Percentiles rank a stretch among this genome's conserved stretches.
Evolutionary conservation across 805 yeast species (phyloP).

Genomic region (Saccharomycopsis selenospora): DNA sequence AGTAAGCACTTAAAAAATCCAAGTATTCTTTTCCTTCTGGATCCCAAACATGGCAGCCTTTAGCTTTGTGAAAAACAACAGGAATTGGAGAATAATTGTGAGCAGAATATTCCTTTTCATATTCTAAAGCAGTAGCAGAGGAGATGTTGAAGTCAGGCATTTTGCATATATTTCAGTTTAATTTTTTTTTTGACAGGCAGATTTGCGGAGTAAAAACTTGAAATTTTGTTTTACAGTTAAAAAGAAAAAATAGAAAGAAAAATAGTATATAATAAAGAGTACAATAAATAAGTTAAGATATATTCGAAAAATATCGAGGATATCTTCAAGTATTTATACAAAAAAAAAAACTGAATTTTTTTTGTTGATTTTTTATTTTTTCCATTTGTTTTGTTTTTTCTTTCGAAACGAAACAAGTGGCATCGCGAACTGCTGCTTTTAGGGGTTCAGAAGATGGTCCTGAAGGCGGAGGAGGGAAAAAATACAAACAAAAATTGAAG

Average conservation of each 20-base stretch:
- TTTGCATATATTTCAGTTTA: too few species aligned
- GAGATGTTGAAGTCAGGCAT: constrained; percentile 42
- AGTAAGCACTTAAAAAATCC: constrained; percentile 89
- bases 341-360: not conserved
- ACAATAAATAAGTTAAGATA: too few species aligned
- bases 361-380: not conserved
- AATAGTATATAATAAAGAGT: too few species aligned
- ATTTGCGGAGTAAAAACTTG: too few species aligned
- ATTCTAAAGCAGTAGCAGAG: constrained; percentile 54
- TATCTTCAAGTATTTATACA: not conserved
- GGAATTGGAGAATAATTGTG: constrained; percentile 97
- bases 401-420: not conserved
- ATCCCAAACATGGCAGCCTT: constrained; percentile 95
- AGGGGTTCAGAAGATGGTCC: not conserved
- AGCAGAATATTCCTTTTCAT: constrained; percentile 80
- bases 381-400: too few species aligned
- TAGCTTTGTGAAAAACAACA: constrained; percentile 80
- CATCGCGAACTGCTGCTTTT: constrained; percentile 16
- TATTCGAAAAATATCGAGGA: too few species aligned
- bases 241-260: too few species aligned
- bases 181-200: too few species aligned
- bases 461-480: not conserved
- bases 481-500: too few species aligned
- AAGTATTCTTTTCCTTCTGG: constrained; percentile 93
- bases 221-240: too few species aligned